Evolutionary conservation across 192 early-diverging fungal genomes (phyloP).

Genomic region (Jimgerdemannia lactiflua): DNA sequence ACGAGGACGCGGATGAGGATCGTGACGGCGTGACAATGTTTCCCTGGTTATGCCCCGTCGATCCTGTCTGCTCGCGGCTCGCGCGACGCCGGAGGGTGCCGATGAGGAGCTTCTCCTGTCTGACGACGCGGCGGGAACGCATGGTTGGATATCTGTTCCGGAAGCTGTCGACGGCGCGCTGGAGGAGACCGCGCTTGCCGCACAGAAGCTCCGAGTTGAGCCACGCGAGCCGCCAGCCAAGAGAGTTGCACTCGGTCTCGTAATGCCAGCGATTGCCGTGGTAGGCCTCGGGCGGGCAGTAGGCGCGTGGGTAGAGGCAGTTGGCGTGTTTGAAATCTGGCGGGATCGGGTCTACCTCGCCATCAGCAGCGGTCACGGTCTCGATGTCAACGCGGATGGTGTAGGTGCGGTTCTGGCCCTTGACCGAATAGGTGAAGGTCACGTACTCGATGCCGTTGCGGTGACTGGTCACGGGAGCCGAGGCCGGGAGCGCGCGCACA

Average conservation of each 20-base stretch:
- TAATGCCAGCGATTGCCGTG: slow-evolving; percentile 78
- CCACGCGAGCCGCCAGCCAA: slow-evolving; percentile 72
- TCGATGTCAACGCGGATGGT: slow-evolving; percentile 67
- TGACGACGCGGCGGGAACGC: slow-evolving; percentile 60
- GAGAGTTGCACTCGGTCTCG: slow-evolving; percentile 69
- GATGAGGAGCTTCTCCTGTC: slow-evolving; percentile 66
- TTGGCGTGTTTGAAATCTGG: slow-evolving; percentile 23
- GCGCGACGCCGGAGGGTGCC: slow-evolving; percentile 45
- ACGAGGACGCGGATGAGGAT: too few species aligned
- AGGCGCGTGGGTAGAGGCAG: slow-evolving; percentile 66
- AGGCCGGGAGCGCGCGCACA: slow-evolving; percentile 11
- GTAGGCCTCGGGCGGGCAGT: slow-evolving; percentile 43
- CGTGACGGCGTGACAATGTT: too few species aligned
- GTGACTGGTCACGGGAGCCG: slow-evolving; percentile 8
- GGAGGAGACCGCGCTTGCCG: slow-evolving; percentile 68
- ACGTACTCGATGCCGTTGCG: slow-evolving; percentile 52
- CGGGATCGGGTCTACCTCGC: slow-evolving; percentile 19
- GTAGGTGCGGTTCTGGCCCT: slow-evolving; percentile 55
- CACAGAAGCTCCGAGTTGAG: slow-evolving; percentile 58
- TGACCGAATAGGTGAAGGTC: slow-evolving; percentile 54
- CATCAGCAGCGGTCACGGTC: slow-evolving; percentile 26
- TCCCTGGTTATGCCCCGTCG: too few species aligned
- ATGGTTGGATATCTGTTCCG: slow-evolving; percentile 59
- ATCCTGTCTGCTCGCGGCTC: background rate
- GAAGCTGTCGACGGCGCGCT: slow-evolving; percentile 76